A percentile compares a stretch with the other conserved stretches of the same genome.
These are phyloP conservation scores for Dactylellina cionopaga DNA, from an alignment of 2,329 filamentous ascomycete genomes.

Conservation along the genomic window DNA sequence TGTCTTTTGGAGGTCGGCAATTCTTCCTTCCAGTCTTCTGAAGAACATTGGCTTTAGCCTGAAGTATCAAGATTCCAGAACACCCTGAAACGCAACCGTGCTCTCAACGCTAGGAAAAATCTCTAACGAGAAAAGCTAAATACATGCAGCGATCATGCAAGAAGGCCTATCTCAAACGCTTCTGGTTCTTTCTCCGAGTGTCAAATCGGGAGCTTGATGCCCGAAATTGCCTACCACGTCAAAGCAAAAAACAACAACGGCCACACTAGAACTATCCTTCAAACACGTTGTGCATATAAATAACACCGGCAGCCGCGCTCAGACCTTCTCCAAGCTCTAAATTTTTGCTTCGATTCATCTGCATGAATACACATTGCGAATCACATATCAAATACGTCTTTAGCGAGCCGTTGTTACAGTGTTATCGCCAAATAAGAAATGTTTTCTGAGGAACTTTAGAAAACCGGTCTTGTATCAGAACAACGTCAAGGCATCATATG, in stretches of 20 bases:
- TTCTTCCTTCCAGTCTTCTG: slow-evolving; percentile 12
- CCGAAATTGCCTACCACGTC: slow-evolving; percentile 36
- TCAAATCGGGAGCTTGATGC: slow-evolving; percentile 33
- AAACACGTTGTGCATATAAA: slow-evolving; percentile 49
- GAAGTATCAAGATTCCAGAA: slow-evolving; percentile 49
- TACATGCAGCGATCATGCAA: neutral
- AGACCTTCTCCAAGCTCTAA: slow-evolving; percentile 34
- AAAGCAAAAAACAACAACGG: slow-evolving; percentile 5
- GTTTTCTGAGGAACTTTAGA: neutral
- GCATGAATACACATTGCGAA: slow-evolving; percentile 23
- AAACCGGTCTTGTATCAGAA: no score
- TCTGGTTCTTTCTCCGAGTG: slow-evolving; percentile 21
- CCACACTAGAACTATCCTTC: slow-evolving; percentile 11
- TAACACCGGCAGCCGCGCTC: slow-evolving; percentile 36
- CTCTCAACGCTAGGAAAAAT: slow-evolving; percentile 24
- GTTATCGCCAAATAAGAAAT: neutral
- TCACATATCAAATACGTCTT: slow-evolving; percentile 16
- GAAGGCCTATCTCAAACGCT: slow-evolving; percentile 13
- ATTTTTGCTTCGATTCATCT: slow-evolving; percentile 8
- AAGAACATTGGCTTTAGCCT: slow-evolving; percentile 38
- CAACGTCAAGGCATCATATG: no score
- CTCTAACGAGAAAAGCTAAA: neutral
- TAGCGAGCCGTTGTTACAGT: slow-evolving; percentile 6
- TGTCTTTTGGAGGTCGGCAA: slow-evolving; percentile 17
- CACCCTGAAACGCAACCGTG: slow-evolving; percentile 48